Percentiles rank a stretch among this genome's conserved stretches.
These are phyloP conservation scores for Beauveria scarabaeidicola DNA, from an alignment of 2,329 filamentous ascomycete species.

Conservation along the genomic window DNA sequence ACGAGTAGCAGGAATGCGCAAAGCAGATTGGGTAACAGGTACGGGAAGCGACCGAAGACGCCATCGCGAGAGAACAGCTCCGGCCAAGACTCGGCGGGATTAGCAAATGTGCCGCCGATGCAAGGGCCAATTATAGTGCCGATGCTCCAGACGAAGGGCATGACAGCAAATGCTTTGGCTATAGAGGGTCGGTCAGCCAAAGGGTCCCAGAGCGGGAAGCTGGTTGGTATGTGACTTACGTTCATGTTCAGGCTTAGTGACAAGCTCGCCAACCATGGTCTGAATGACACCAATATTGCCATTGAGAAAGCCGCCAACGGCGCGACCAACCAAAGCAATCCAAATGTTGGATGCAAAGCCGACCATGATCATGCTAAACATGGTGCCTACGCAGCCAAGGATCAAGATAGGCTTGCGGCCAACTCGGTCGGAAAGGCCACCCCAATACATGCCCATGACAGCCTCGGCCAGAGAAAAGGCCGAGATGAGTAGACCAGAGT, in stretches of 20 bases:
- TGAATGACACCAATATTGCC: slow-evolving; percentile 88
- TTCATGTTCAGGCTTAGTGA: slow-evolving; percentile 76
- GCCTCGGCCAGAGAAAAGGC: slow-evolving; percentile 78
- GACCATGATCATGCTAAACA: slow-evolving; percentile 73
- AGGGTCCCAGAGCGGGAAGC: neutral
- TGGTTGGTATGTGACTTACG: slow-evolving; percentile 45
- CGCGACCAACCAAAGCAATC: slow-evolving; percentile 68
- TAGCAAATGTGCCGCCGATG: slow-evolving; percentile 79
- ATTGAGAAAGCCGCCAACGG: slow-evolving; percentile 74
- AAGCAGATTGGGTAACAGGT: slow-evolving; percentile 80
- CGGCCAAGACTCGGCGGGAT: slow-evolving; percentile 68
- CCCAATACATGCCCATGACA: slow-evolving; percentile 82
- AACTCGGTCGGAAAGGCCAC: slow-evolving; percentile 68
- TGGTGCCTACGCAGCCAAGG: slow-evolving; percentile 71
- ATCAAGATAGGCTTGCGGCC: slow-evolving; percentile 81
- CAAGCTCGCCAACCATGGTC: slow-evolving; percentile 86
- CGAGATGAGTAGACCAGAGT: slow-evolving; percentile 80
- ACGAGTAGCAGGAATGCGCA: slow-evolving; percentile 68
- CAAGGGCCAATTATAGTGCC: slow-evolving; percentile 84
- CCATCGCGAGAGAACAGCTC: slow-evolving; percentile 56
- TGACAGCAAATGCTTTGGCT: slow-evolving; percentile 80
- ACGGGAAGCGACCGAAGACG: slow-evolving; percentile 72
- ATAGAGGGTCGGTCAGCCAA: slow-evolving; percentile 16
- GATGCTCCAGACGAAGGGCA: slow-evolving; percentile 91
- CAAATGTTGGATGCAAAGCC: slow-evolving; percentile 78